Evolutionary conservation across 371 early-diverging fungal genomes (phyloP), one percentile per base, ranked within the genome.

Genomic region (Mortierella sp.): DNA sequence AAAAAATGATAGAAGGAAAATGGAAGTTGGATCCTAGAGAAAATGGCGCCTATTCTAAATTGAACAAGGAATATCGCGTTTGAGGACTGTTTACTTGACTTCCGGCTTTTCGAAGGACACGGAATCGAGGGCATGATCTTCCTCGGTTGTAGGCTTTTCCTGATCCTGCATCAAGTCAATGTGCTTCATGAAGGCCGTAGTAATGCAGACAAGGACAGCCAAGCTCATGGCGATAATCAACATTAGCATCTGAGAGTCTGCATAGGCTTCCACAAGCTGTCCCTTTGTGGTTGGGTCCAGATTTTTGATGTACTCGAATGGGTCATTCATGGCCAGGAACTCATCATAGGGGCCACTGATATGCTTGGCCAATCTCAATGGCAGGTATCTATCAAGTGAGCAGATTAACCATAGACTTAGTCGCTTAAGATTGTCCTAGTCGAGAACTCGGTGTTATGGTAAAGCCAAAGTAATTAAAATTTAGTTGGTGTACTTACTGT

Each of bases 281-380:
- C 48, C 71, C 68, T 53, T 80, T n/a, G 47, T 71, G 55, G 3
- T 68, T 48, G 50, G 71, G 68, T 70, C 76, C 79, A 43, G 64
- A 0, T 41, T 41, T 0, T 45, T 47, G 52, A 84, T 84, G 44
- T 58, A 64, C 4, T 52, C 31, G 8, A 76, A 29, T 19, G 50
- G 45, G 43, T 71, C 65, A 43, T 73, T 81, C 55, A 79, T 79
- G 52, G 66, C 66, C 37, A 73, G 64, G 40, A 55, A 16, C 26
- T 79, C 76, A 24, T 70, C 71, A 31, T 87, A 85, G 14, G 75
- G 50, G 34, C 79, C 76, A n/a, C 79, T 79, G 26, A 87, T 77
- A 63, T 87, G 71, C 47, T 75, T 77, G 4, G 77, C 74, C 37
- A 87, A 71, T 16, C 79, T 52, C 34, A 55, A 43, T 16, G 87